phyloP scores from a whole-genome alignment of 1,284 basidiomycete genomes.

The Cutaneotrichosporon sp. region DNA sequence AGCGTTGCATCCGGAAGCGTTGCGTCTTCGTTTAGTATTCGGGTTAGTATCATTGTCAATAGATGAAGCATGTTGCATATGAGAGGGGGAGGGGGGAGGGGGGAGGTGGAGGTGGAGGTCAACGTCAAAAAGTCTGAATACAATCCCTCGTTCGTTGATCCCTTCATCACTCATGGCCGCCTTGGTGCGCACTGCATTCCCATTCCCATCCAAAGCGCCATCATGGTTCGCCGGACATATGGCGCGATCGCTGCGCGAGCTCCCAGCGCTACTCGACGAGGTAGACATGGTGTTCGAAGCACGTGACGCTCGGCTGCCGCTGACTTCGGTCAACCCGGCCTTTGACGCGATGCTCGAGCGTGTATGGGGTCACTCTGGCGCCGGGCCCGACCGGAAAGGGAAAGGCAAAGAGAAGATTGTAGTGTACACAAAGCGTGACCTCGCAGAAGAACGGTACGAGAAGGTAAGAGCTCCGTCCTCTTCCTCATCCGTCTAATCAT shows the following conservation, averaged over 20 bases:
- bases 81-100: background rate
- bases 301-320: conserved; percentile 84
- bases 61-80: conserved; percentile 9
- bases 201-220: conserved; percentile 59
- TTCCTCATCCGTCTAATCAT: background rate
- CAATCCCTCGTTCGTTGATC: background rate
- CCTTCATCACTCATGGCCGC: background rate
- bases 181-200: conserved; percentile 40
- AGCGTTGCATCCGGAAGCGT: background rate
- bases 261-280: conserved; percentile 72
- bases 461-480: conserved; percentile 59
- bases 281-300: conserved; percentile 93
- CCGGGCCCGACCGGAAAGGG: conserved; percentile 30
- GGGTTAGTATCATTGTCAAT: conserved; percentile 3
- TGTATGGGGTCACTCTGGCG: conserved; percentile 44
- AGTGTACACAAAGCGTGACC: conserved; percentile 89
- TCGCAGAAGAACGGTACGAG: conserved; percentile 80
- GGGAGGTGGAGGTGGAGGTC: background rate
- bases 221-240: conserved; percentile 99
- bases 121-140: background rate
- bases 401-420: conserved; percentile 70
- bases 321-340: conserved; percentile 88
- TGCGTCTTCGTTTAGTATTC: background rate
- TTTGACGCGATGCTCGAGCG: conserved; percentile 64
- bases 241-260: conserved; percentile 76